Evolutionary conservation across 2,329 filamentous ascomycete genomes (phyloP).

Genomic region (Diaporthe sp.): DNA sequence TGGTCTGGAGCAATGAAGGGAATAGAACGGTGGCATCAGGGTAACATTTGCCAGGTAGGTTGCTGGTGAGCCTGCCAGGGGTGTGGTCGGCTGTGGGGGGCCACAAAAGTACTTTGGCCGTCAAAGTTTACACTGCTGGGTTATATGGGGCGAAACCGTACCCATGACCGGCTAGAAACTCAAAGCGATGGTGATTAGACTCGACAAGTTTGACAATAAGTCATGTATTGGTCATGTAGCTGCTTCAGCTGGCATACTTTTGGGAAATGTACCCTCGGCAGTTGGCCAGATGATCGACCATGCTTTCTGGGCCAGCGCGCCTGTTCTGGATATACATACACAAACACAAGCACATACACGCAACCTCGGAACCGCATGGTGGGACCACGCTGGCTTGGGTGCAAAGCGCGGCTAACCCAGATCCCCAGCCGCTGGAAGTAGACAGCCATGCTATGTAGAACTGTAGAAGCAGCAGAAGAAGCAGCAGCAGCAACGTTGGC

Average conservation of each 20-base stretch:
- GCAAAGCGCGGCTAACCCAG: constrained; percentile 27
- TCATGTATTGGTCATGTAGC: constrained; percentile 35
- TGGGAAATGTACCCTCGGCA: constrained; percentile 26
- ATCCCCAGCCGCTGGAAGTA: neutral
- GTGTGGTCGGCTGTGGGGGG: constrained; percentile 9
- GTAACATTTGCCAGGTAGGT: constrained; percentile 13
- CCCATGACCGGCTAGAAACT: constrained; percentile 33
- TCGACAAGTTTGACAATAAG: constrained; percentile 33
- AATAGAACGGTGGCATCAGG: neutral
- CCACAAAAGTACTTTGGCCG: constrained; percentile 32
- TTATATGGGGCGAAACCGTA: constrained; percentile 33
- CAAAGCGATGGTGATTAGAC: constrained; percentile 33
- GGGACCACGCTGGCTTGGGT: constrained; percentile 12
- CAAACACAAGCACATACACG: neutral
- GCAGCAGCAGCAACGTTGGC: neutral
- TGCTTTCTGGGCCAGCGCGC: neutral
- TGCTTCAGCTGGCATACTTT: constrained; percentile 27
- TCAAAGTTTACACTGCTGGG: constrained; percentile 33
- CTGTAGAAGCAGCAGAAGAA: no score
- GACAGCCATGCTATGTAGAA: neutral
- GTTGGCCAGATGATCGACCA: constrained; percentile 23
- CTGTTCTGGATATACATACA: neutral
- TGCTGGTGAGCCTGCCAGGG: constrained; percentile 5
- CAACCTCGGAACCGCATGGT: neutral
- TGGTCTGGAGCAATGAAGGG: constrained; percentile 11